A percentile compares a stretch with the other conserved stretches of the same genome.
phyloP scores from a whole-genome alignment of 148 eudicot genomes.

The Camellia granthamiana region DNA sequence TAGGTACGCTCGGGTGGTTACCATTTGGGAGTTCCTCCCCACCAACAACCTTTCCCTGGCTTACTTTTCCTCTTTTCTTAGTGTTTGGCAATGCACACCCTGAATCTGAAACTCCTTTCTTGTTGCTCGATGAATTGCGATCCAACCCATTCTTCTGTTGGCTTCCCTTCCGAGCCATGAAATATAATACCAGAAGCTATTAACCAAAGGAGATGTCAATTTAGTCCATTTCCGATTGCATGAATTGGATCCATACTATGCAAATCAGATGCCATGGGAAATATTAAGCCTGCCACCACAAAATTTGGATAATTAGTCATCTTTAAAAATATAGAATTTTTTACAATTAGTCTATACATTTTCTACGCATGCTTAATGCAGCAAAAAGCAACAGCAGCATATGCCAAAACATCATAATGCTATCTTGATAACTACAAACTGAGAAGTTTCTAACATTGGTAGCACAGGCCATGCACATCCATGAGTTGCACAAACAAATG shows the following conservation, averaged over 20 bases:
- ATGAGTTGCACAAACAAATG: background rate
- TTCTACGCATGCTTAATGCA: background rate
- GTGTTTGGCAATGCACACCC: conserved; percentile 27
- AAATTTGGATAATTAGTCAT: background rate
- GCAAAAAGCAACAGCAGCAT: background rate
- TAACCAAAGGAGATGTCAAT: conserved; percentile 12
- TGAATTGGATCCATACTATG: conserved; percentile 18
- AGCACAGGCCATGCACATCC: background rate
- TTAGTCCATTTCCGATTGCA: conserved; percentile 17
- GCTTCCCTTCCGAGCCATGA: conserved; percentile 86
- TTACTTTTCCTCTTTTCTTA: conserved; percentile 29
- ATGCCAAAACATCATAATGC: background rate
- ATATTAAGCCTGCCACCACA: background rate
- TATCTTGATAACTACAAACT: background rate
- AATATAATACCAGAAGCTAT: background rate
- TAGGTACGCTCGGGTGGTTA: conserved; percentile 26
- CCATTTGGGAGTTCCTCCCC: conserved; percentile 39
- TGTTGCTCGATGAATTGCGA: conserved; percentile 38
- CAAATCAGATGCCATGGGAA: background rate
- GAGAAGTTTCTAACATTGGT: background rate
- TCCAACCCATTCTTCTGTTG: conserved; percentile 65
- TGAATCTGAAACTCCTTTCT: conserved; percentile 52
- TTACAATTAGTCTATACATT: background rate
- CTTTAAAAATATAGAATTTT: no score
- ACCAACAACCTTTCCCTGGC: conserved; percentile 27